These are phyloP conservation scores for Yarrowia sp. DNA, from an alignment of 805 yeast species.

Conservation along the genomic window DNA sequence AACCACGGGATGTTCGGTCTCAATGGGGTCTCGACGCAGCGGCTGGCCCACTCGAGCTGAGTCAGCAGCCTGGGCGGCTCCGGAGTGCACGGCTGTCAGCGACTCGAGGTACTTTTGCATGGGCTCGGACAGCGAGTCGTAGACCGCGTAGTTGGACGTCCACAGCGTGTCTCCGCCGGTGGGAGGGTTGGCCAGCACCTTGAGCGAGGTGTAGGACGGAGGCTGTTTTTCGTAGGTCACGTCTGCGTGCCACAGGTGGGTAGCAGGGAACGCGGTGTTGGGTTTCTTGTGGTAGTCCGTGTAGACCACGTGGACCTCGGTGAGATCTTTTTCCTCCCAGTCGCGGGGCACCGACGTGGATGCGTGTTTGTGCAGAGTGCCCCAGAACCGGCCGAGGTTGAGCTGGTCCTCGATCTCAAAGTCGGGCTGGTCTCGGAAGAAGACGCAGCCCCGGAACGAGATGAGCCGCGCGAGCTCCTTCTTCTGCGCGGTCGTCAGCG, in stretches of 20 bases:
- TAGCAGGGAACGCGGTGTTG: slow-evolving; percentile 24
- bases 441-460: slow-evolving; percentile 24
- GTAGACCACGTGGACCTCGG: slow-evolving; percentile 69
- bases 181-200: slow-evolving; percentile 60
- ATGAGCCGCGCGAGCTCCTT: slow-evolving; percentile 45
- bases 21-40: slow-evolving; percentile 56
- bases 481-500: slow-evolving; percentile 54
- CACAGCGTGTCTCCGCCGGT: slow-evolving; percentile 75
- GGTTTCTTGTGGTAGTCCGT: slow-evolving; percentile 51
- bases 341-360: slow-evolving; percentile 40
- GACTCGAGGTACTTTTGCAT: slow-evolving; percentile 61
- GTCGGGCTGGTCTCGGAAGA: slow-evolving; percentile 46
- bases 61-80: slow-evolving; percentile 46
- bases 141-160: slow-evolving; percentile 67
- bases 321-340: slow-evolving; percentile 49
- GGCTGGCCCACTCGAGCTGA: slow-evolving; percentile 48
- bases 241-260: slow-evolving; percentile 57
- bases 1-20: slow-evolving; percentile 56
- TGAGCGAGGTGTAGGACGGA: slow-evolving; percentile 59
- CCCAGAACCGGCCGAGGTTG: slow-evolving; percentile 35
- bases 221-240: slow-evolving; percentile 63
- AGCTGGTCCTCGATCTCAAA: slow-evolving; percentile 32
- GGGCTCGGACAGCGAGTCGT: slow-evolving; percentile 67
- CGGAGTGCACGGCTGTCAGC: slow-evolving; percentile 65
- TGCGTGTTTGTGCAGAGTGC: slow-evolving; percentile 36